Base-by-base conservation (phyloP, 768 basidiomycete genomes). In the Terana coerulea region DNA sequence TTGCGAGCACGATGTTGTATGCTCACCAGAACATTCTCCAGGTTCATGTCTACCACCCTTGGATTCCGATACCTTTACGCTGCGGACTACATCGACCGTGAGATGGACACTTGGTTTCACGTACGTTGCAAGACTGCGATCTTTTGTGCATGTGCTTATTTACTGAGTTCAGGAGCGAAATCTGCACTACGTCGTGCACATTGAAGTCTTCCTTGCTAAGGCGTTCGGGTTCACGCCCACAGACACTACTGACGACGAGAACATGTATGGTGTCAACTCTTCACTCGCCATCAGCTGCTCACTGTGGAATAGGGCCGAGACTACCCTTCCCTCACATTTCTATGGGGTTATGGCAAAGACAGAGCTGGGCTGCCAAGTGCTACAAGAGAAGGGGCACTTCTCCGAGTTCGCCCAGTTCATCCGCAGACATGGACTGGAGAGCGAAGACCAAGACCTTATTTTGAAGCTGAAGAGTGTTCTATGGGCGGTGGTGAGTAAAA, bases 321-420 rank as follows among this genome's bases (percentile, higher is more conserved):
- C 88, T 11, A 85, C 86, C 10, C 90, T 93, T 11, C 97, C 95
- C 2, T 84, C 89, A 1, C 95, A 99, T 67, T 98, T 99, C 69
- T 95, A 98, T 61, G 95, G 95, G 19, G 95, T 98, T 68, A 90
- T 98, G 80, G 87, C 94, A 40, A 98, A 97, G 68, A 98, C 97
- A 3, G 88, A 90, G 50, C 84, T 95, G 43, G 97, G 97, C 0
- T 95, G 94, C 67, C 88, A 90, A 62, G 84, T 94, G 9, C 71
- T 99, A 34, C 82, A 85, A 52, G 93, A 95, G 52, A 93, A 88
- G 59, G 91, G 91, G 0, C 92, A 98, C 64, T 94, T 98, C 61
- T 64, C 78, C 5, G 91, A 95, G 56, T 98, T 98, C 61, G 86
- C 91, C 1, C 84, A 91, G 52, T 90, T 95, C 60, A 90, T 98